These are phyloP conservation scores for Arthromyces matolae DNA, from an alignment of 768 basidiomycete genomes.

Conservation along the genomic window DNA sequence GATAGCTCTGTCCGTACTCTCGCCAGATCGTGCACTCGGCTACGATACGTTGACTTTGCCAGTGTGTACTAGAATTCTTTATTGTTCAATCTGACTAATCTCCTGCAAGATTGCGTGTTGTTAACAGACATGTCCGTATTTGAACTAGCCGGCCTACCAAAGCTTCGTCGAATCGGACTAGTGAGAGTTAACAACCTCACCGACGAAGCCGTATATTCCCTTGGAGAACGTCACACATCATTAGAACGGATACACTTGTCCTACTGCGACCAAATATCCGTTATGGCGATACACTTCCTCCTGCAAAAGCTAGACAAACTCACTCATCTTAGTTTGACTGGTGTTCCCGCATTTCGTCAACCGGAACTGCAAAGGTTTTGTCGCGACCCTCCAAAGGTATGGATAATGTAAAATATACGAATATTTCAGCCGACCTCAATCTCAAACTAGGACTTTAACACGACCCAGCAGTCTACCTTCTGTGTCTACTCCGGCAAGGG, in stretches of 20 bases:
- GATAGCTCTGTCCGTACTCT: conserved; percentile 83
- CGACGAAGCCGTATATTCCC: conserved; percentile 86
- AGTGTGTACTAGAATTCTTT: conserved; percentile 50
- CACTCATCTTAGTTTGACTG: conserved; percentile 95
- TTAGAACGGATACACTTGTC: conserved; percentile 96
- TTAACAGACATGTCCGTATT: conserved; percentile 94
- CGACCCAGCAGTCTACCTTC: conserved; percentile 83
- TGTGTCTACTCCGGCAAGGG: conserved; percentile 97
- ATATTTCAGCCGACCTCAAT: conserved; percentile 5
- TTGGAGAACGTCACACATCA: conserved; percentile 80
- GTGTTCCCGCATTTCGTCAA: conserved; percentile 87
- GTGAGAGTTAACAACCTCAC: conserved; percentile 92
- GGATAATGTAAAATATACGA: conserved; percentile 22
- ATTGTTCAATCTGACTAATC: conserved; percentile 13
- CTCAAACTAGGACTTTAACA: conserved; percentile 80
- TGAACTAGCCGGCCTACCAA: conserved; percentile 82
- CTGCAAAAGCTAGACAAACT: conserved; percentile 85
- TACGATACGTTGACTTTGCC: conserved; percentile 95
- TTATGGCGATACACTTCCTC: conserved; percentile 87
- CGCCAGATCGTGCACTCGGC: conserved; percentile 80
- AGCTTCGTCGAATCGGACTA: conserved; percentile 90
- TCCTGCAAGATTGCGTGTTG: conserved; percentile 64
- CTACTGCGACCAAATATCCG: conserved; percentile 93
- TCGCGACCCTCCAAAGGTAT: conserved; percentile 78
- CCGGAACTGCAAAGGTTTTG: conserved; percentile 87